These are phyloP conservation scores for Chenopodium suecicum DNA, from an alignment of 148 eudicot genomes.

Conservation along the genomic window DNA sequence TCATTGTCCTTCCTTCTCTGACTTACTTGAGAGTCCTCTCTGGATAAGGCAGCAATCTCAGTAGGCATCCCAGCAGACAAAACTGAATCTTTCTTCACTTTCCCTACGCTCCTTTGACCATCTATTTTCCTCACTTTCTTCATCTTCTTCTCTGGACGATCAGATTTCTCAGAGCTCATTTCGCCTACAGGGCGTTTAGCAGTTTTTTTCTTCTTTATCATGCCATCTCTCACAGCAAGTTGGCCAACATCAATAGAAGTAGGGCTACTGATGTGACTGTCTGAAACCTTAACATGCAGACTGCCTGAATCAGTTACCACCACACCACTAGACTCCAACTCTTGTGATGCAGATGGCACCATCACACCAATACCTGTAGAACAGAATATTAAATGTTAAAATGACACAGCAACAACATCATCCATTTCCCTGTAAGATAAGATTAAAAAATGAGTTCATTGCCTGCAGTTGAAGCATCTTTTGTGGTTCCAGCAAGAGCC, in stretches of 20 bases:
- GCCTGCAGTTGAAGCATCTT: conserved; percentile 23
- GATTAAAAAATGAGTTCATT: conserved; percentile 15
- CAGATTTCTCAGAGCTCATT: conserved; percentile 35
- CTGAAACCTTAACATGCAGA: conserved; percentile 21
- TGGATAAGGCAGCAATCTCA: conserved; percentile 21
- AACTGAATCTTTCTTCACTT: conserved; percentile 18
- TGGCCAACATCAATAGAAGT: conserved; percentile 11
- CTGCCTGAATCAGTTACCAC: conserved; percentile 7
- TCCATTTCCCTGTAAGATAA: not conserved
- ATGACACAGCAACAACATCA: not conserved
- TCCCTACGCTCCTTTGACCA: conserved; percentile 18
- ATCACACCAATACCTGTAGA: conserved; percentile 27
- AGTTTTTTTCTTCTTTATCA: conserved; percentile 40
- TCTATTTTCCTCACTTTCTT: conserved; percentile 45
- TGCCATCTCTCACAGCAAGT: conserved; percentile 12
- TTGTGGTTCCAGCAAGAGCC: conserved; percentile 17
- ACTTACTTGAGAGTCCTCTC: conserved; percentile 25
- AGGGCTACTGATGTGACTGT: not conserved
- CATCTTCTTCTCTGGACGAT: conserved; percentile 35
- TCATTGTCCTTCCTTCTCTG: conserved; percentile 25
- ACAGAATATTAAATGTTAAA: conserved; percentile 9
- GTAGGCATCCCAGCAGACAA: conserved; percentile 28
- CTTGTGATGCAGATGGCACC: conserved; percentile 21
- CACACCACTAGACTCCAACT: conserved; percentile 8
- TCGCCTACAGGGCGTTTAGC: conserved; percentile 44